These are phyloP conservation scores for Halenospora varia DNA, from an alignment of 495 filamentous ascomycete genomes.

Conservation along the genomic window DNA sequence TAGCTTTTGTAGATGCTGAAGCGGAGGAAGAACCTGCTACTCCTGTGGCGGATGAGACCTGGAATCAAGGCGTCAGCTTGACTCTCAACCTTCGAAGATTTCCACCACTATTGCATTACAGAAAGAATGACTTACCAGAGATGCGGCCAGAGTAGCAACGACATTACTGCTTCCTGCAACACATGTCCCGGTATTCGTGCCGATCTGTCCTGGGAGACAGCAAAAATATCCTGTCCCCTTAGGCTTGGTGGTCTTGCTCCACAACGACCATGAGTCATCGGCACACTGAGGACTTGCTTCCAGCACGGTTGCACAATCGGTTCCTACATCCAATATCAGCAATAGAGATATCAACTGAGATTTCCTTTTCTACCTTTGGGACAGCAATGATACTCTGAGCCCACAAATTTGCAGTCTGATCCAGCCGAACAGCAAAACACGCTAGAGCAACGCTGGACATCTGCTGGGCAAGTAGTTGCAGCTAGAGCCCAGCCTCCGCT, in stretches of 20 bases:
- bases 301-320: neutral
- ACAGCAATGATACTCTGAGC: conserved; percentile 5
- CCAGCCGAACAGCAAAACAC: conserved; percentile 3
- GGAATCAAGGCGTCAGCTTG: no score
- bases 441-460: neutral
- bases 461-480: neutral
- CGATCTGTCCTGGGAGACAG: conserved; percentile 13
- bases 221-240: conserved; percentile 9
- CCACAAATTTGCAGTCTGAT: neutral
- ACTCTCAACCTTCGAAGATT: no score
- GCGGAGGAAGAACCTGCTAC: neutral
- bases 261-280: conserved; percentile 12
- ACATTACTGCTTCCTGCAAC: conserved; percentile 6
- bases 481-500: conserved; percentile 4
- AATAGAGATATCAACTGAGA: no score
- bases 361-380: conserved; percentile 4
- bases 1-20: neutral
- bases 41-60: no score
- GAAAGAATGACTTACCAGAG: neutral
- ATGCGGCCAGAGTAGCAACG: conserved; percentile 8
- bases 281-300: conserved; percentile 10
- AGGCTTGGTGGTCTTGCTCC: neutral
- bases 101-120: no score
- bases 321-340: conserved; percentile 3
- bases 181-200: conserved; percentile 7